Evolutionary conservation across 345 rosid species (phyloP).

Genomic region (Brassica rapa): DNA sequence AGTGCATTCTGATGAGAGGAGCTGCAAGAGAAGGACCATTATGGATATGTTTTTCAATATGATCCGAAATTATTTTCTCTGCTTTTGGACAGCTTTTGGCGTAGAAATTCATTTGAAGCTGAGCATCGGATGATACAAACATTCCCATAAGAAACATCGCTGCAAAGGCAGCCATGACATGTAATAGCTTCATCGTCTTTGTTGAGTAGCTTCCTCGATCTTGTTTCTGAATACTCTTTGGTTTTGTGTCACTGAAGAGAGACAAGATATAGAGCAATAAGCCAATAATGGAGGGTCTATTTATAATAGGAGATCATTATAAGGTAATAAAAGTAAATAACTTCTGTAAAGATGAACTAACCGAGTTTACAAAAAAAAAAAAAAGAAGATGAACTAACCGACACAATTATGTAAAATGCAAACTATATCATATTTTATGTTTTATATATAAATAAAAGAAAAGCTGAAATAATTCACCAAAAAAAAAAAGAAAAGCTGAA

Average conservation of each 20-base stretch:
- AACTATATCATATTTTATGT: not conserved
- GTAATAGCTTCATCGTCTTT: slow-evolving; percentile 25
- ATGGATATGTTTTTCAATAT: slow-evolving; percentile 57
- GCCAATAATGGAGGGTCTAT: slow-evolving; percentile 23
- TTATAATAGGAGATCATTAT: slow-evolving; percentile 1
- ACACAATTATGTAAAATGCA: not conserved
- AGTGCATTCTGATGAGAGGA: slow-evolving; percentile 74
- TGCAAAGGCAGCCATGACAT: slow-evolving; percentile 20
- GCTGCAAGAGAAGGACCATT: slow-evolving; percentile 81
- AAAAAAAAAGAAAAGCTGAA: not conserved
- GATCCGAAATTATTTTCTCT: slow-evolving; percentile 61
- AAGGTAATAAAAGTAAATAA: slow-evolving; percentile 7
- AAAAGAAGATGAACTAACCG: not conserved
- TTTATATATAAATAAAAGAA: not conserved
- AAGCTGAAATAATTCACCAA: not conserved
- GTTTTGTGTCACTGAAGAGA: slow-evolving; percentile 28
- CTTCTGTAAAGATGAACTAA: not conserved
- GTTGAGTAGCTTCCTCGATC: slow-evolving; percentile 10
- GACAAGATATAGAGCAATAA: slow-evolving; percentile 21
- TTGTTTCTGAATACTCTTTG: slow-evolving; percentile 25
- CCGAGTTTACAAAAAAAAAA: not conserved
- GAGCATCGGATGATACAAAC: slow-evolving; percentile 47
- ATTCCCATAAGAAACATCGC: slow-evolving; percentile 35
- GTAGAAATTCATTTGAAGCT: slow-evolving; percentile 63
- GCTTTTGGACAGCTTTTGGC: slow-evolving; percentile 74